Conservation (phyloP, 805 yeast species). For the Debaryomyces prosopidis region DNA sequence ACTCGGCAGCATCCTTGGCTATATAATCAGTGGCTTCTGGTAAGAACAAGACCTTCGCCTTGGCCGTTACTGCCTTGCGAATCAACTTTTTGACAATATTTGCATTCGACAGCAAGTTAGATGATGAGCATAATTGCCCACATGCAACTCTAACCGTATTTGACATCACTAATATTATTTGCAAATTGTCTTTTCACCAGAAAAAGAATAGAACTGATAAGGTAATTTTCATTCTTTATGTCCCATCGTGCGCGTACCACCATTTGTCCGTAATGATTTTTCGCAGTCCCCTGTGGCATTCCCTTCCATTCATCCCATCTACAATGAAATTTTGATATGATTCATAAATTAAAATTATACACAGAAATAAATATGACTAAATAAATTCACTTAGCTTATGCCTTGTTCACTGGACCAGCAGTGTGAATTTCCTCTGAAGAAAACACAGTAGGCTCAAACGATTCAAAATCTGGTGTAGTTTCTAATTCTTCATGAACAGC, state of each 20-base stretch:
- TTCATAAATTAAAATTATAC: not conserved
- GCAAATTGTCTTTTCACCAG: too few relatives aligned
- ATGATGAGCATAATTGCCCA: conserved; percentile 82
- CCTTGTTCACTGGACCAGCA: conserved; percentile 43
- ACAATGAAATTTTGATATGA: not conserved
- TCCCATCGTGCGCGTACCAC: too few relatives aligned
- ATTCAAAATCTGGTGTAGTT: conserved; percentile 13
- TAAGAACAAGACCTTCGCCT: conserved; percentile 71
- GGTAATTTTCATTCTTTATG: too few relatives aligned
- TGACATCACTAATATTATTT: conserved; percentile 1
- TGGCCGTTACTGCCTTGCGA: conserved; percentile 56
- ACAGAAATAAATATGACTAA: too few relatives aligned
- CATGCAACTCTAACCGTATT: conserved; percentile 53
- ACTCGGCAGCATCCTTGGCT: conserved; percentile 66
- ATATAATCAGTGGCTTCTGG: conserved; percentile 96
- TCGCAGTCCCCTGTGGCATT: too few relatives aligned
- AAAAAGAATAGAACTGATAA: too few relatives aligned
- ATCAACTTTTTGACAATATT: conserved; percentile 59
- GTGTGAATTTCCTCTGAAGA: conserved; percentile 44
- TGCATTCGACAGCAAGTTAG: conserved; percentile 61
- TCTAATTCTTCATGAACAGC: conserved; percentile 12
- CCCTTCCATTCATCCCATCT: too few relatives aligned
- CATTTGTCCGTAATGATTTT: too few relatives aligned
- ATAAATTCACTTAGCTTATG: conserved; percentile 2
- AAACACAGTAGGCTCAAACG: conserved; percentile 40